Conservation (phyloP, 257 asterid species). For the Thymus mandschuricus region DNA sequence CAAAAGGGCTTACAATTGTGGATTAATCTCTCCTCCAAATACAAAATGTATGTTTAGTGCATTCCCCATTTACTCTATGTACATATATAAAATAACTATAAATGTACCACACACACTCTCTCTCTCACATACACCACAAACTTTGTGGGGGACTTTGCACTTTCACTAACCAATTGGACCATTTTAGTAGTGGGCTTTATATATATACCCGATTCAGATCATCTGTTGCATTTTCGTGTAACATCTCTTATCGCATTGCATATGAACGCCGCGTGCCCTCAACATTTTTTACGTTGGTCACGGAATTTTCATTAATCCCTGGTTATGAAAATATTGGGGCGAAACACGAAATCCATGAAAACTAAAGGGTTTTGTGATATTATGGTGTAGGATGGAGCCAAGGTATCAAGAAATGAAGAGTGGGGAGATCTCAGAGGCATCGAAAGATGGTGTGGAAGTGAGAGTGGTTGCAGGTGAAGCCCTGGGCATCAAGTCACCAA, state of each 20-base stretch:
- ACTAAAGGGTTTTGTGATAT: background rate
- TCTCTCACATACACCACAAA: background rate
- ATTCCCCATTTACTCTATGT: background rate
- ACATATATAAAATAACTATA: background rate
- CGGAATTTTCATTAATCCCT: no score
- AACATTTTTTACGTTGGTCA: no score
- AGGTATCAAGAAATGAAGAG: constrained; percentile 79
- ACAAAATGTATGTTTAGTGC: constrained; percentile 61
- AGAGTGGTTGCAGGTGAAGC: constrained; percentile 83
- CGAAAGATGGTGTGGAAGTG: constrained; percentile 67
- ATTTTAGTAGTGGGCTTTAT: background rate
- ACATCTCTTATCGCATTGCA: no score
- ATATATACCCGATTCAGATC: no score
- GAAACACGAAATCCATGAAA: no score
- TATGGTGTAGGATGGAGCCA: constrained; percentile 66
- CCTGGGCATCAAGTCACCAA: constrained; percentile 62
- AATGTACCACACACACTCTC: no score
- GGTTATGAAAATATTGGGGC: no score
- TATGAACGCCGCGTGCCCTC: no score
- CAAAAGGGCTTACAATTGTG: constrained; percentile 83
- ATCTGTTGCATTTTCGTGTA: no score
- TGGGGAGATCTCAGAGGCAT: constrained; percentile 59
- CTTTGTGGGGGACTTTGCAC: background rate
- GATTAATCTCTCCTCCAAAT: constrained; percentile 78
- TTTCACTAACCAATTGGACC: constrained; percentile 15